Base-by-base conservation (phyloP, 768 basidiomycete species). In the Epithele typhae region DNA sequence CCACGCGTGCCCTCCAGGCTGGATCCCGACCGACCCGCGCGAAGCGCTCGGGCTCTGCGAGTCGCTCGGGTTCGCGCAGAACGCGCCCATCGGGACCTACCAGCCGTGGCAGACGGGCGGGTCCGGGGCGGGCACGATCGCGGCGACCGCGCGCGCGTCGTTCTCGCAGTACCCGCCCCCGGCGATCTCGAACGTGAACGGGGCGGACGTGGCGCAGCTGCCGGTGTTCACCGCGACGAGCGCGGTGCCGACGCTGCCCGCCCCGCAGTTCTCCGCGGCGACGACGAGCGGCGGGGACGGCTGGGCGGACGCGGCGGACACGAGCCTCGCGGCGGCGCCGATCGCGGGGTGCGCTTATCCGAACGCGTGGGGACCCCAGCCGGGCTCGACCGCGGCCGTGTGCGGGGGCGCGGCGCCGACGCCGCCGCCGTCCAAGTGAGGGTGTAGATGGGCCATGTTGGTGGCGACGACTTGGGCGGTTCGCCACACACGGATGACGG, bases 11-110 rank as follows among this genome's bases (percentile, higher is more conserved):
- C 15, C 17, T 3, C 18, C 40, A 56, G 55, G 90, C 19, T 91
- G 85, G 82, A 79, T 91, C 32, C 87, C 90, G 6, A 60, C 63
- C 1, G 85, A 92, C 71, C 89, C 89, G 15, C 72, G 88, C 36
- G 64, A 55, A 5, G 76, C 80, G 21, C 51, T 71, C n/a, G 90
- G 92, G 58, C 63, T 74, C 35, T 96, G 92, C 62, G 68, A 58
- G 19, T 67, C 73, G 3, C 64, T 85, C 12, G 82, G 79, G 18
- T 69, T 51, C 35, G 35, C 34, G 25, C 46, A 54, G 35, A 68
- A 66, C 10, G 56, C 62, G 5, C 65, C 62, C 8, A 85, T 84
- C 55, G 79, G 80, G n/a, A 69, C 64, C 24, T 79, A 80, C 58
- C 69, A 73, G 25, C 58, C 81, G 7, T 84, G 83, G 67, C 84